Conservation (phyloP, 169 alveolate genomes). For the Babesia divergens region DNA sequence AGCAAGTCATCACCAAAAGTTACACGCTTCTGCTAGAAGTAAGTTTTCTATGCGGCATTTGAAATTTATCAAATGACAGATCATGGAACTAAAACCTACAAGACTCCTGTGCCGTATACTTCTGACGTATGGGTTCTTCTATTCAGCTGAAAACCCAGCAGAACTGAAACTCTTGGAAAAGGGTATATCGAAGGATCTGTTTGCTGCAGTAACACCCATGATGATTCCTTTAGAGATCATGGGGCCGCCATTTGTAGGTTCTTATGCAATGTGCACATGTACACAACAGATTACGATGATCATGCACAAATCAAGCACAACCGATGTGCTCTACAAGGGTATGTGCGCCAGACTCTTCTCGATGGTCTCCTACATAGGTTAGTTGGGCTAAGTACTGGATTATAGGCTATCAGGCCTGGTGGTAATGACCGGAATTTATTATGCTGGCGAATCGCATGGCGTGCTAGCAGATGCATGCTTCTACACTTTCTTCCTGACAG, state of each 20-base stretch:
- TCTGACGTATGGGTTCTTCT: conserved; percentile 61
- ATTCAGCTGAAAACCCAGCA: conserved; percentile 69
- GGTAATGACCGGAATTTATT: conserved; percentile 22
- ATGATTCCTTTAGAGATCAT: conserved; percentile 67
- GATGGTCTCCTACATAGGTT: conserved; percentile 1
- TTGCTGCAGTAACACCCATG: conserved; percentile 65
- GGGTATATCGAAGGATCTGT: conserved; percentile 72
- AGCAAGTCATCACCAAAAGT: conserved; percentile 14
- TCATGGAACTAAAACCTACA: conserved; percentile 61
- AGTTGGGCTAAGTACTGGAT: background rate
- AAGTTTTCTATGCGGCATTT: conserved; percentile 48
- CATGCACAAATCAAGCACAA: conserved; percentile 1
- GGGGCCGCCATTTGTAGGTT: conserved; percentile 71
- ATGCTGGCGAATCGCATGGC: background rate
- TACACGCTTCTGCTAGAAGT: conserved; percentile 46
- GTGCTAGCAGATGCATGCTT: background rate
- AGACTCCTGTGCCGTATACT: conserved; percentile 52
- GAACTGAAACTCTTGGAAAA: conserved; percentile 69
- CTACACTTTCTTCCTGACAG: background rate
- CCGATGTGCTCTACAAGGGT: conserved; percentile 22
- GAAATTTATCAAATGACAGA: conserved; percentile 47
- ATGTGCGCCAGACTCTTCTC: background rate
- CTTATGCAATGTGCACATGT: background rate
- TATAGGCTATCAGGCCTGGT: conserved; percentile 15
- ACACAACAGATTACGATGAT: conserved; percentile 1